These are phyloP conservation scores for Clitocybe nebularis DNA, from an alignment of 1,284 basidiomycete species.

Conservation along the genomic window DNA sequence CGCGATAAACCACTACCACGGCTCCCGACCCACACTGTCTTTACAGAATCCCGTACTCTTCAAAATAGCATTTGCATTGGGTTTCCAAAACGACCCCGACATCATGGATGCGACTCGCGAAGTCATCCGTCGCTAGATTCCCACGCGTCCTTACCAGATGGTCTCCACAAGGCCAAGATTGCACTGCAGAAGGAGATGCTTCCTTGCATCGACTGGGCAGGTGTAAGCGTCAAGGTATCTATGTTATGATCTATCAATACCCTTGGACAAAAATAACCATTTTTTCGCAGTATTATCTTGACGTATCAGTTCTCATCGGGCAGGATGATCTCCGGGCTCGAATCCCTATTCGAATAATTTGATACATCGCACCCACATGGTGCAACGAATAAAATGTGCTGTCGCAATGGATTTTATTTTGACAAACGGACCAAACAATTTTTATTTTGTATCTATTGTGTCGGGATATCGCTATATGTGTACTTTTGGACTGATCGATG, in stretches of 20 bases:
- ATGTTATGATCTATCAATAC: conserved; percentile 4
- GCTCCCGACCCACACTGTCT: conserved; percentile 37
- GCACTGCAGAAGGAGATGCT: conserved; percentile 52
- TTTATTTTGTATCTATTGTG: too few species aligned
- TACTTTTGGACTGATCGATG: too few species aligned
- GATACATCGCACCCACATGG: conserved; percentile 14
- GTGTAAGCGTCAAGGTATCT: conserved; percentile 60
- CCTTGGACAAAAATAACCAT: conserved; percentile 7
- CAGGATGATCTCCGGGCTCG: conserved; percentile 58
- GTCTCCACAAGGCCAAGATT: conserved; percentile 57
- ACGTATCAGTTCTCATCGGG: conserved; percentile 60
- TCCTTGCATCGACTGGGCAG: conserved; percentile 61
- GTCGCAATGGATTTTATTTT: too few species aligned
- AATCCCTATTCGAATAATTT: conserved; percentile 55
- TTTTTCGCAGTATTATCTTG: conserved; percentile 56
- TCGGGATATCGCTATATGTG: too few species aligned
- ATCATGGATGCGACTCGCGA: conserved; percentile 26
- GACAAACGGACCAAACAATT: too few species aligned
- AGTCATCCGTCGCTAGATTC: conserved; percentile 45
- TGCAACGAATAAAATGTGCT: background rate
- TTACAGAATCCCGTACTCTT: conserved; percentile 46
- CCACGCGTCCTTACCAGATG: conserved; percentile 54
- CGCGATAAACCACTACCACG: conserved; percentile 44
- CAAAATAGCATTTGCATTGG: conserved; percentile 55
- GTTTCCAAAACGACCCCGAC: conserved; percentile 64